Conservation (phyloP, 768 basidiomycete genomes). For the Gloeostereum incarnatum region DNA sequence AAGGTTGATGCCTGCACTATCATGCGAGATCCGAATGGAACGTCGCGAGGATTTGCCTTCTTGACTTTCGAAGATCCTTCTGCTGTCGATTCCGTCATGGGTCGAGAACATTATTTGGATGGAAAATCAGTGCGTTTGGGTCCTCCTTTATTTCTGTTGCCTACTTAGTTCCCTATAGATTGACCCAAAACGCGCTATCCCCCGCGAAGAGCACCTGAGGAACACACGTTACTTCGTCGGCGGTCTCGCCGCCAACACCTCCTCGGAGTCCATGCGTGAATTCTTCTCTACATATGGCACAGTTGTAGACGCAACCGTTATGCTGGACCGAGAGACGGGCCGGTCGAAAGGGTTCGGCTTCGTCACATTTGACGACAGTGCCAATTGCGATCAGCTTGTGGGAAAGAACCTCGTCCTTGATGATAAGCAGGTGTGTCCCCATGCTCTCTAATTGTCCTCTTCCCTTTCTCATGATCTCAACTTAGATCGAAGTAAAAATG, state of each 20-base stretch:
- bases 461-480: background rate
- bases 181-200: slow-evolving; percentile 83
- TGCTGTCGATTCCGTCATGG: slow-evolving; percentile 55
- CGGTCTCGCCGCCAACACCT: slow-evolving; percentile 58
- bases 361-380: slow-evolving; percentile 67
- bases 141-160: background rate
- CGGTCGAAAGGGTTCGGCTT: slow-evolving; percentile 82
- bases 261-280: slow-evolving; percentile 58
- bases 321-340: slow-evolving; percentile 72
- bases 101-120: slow-evolving; percentile 61
- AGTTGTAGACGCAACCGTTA: slow-evolving; percentile 78
- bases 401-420: slow-evolving; percentile 59
- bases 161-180: slow-evolving; percentile 37
- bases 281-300: slow-evolving; percentile 71
- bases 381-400: slow-evolving; percentile 57
- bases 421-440: slow-evolving; percentile 69
- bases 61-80: too few relatives aligned
- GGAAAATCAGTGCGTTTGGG: slow-evolving; percentile 55
- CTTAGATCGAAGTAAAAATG: slow-evolving; percentile 76
- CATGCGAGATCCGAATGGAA: slow-evolving; percentile 71
- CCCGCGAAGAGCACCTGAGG: slow-evolving; percentile 67
- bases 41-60: slow-evolving; percentile 81
- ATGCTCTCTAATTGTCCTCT: background rate
- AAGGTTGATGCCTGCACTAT: slow-evolving; percentile 78
- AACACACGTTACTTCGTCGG: slow-evolving; percentile 81